Base-by-base conservation (phyloP, 2,329 filamentous ascomycete species). In the Talaromyces sp. region DNA sequence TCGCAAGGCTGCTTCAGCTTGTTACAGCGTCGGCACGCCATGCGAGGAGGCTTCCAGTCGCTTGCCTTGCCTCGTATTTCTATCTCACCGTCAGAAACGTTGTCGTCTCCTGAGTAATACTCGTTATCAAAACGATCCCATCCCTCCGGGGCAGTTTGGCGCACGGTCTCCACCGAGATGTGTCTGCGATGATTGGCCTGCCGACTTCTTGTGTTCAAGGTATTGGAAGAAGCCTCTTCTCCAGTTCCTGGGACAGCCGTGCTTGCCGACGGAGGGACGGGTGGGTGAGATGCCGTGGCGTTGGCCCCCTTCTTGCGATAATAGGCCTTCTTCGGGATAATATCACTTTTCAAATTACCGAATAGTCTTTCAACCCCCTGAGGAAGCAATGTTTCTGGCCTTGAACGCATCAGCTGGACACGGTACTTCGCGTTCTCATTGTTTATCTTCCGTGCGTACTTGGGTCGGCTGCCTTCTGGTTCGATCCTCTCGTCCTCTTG, bases 11-110 rank as follows among this genome's bases (percentile, higher is more conserved):
- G 52, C 35, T 64, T 64, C 1, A 49, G 6, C 54, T 52, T 64
- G 16, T 64, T 64, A 35, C 62, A 64, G 31, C 54, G 41, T 27
- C 62, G 62, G n/a, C 62, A 64, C 11, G 62, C 62, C 62, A 64
- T 64, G 27, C 62, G 54, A 13, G 52, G 52, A 19, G 62, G 62
- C 43, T 64, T 64, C 11, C 39, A 64, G 24, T 43, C 37, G 10
- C 31, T 50, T 49, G 62, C 54, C 19, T 64, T 64, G 13, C 62
- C 62, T n/a, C 3, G 54, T 6, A 37, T 9, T 35, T 64, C 62
- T 7, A 31, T 6, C 16, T 14, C 62, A 3, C 8, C 22, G 3
- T 64, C 62, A 2, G 62, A 59, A 22, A 64, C 47, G 13, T 64
- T 64, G n/a, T 64, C 62, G 24, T 64, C 62, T 8, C 62, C 62